A percentile compares a stretch with the other conserved stretches of the same genome.
These are phyloP conservation scores for Hagleromyces aurorensis DNA, from an alignment of 805 yeast genomes.

Conservation along the genomic window DNA sequence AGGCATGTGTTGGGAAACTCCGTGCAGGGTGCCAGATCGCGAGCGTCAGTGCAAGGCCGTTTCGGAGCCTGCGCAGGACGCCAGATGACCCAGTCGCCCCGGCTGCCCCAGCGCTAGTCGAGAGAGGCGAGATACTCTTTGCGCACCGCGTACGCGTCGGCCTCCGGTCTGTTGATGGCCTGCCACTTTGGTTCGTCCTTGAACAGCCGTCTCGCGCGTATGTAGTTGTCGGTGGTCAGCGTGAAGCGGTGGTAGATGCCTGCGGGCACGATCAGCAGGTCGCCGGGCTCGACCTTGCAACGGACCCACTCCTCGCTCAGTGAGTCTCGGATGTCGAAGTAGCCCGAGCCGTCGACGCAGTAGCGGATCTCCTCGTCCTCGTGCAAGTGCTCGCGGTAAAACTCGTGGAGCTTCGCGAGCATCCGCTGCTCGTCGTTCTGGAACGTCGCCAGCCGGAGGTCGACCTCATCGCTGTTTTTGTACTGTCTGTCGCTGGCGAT, in stretches of 20 bases:
- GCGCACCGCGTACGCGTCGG: conserved; percentile 41
- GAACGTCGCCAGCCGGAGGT: conserved; percentile 51
- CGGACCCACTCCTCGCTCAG: conserved; percentile 64
- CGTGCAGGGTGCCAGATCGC: too few relatives aligned
- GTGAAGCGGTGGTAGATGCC: conserved; percentile 95
- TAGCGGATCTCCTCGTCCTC: conserved; percentile 97
- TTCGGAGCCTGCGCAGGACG: too few relatives aligned
- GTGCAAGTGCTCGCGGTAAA: conserved; percentile 82
- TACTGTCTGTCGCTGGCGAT: conserved; percentile 67
- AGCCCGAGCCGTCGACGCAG: conserved; percentile 83
- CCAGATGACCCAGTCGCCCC: too few relatives aligned
- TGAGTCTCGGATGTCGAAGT: conserved; percentile 72
- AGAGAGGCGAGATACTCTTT: conserved; percentile 35
- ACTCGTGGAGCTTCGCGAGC: conserved; percentile 55
- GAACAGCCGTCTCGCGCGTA: conserved; percentile 76
- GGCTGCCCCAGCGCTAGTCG: too few relatives aligned
- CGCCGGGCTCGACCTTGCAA: conserved; percentile 52
- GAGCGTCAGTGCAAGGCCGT: too few relatives aligned
- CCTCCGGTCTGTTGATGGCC: conserved; percentile 62
- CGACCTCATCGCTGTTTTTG: conserved; percentile 70
- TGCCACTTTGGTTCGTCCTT: conserved; percentile 96
- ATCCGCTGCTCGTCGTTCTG: conserved; percentile 54
- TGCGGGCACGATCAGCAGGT: conserved; percentile 69
- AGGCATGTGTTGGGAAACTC: too few relatives aligned
- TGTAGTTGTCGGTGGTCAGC: conserved; percentile 50